Base-by-base conservation (phyloP, 805 yeast species). In the Ogataea chonburiensis region DNA sequence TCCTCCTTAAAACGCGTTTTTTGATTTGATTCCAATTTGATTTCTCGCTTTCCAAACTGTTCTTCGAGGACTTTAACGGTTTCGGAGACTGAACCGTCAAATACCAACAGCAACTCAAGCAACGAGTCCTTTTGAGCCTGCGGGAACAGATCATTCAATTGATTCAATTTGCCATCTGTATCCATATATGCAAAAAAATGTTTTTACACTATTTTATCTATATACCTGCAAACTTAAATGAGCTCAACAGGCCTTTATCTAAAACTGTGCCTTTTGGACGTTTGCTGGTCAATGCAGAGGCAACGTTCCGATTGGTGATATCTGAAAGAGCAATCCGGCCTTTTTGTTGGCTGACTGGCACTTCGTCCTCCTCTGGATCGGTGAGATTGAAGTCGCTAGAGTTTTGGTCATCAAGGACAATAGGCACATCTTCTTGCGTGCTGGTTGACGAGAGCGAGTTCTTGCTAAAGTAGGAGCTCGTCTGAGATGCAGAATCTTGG, bases 41-140 rank as follows among this genome's bases (percentile, higher is more conserved):
- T 7, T 21, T 27, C 22, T 11, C 23, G 16, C 14, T 18, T 21
- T 14, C 36, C 30, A 32, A 58, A 49, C 20, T 61, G 59, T 24
- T 70, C 73, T 18, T 60, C 50, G 11, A 80, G 52, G 16, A 79
- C 46, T 0, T 45, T 24, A 26, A 64, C 64, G 1, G 78, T 72
- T 7, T 54, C 40, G 7, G 58, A 53, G 1, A 78, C 25, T 2
- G 80, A 71, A 1, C 83, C 86, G 28, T 67, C 64, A 47, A 84
- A 79, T 0, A 72, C 59, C 1, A 68, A 34, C 9, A 82, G 61
- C 3, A 82, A 52, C 33, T 81, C 87, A 4, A 70, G 50, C 4
- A 79, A 53, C 0, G 63, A 56, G 2, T 55, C 65, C 5, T 53
- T 59, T 24, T 64, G 72, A 3, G 67, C 72, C 0, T 42, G 51